Base-by-base conservation (phyloP, 148 eudicot species). In the Camellia sinensis region DNA sequence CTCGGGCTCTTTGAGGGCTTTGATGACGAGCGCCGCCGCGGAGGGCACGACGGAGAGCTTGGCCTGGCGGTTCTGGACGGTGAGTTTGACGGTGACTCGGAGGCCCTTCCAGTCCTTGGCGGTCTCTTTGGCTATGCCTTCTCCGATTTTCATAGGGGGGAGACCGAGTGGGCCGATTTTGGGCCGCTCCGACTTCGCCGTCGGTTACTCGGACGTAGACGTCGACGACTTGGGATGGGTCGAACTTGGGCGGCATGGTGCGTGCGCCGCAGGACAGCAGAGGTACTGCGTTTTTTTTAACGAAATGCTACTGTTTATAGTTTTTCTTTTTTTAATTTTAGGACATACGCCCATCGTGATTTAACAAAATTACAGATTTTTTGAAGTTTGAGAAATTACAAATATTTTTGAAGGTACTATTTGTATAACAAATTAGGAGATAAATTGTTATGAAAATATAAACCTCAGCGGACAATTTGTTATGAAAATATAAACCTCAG, bases 41-140 rank as follows among this genome's bases (percentile, higher is more conserved):
- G 81, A 79, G 19, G 81, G 81, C 46, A 79, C 80, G 48, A 78
- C 80, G 48, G 74, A 78, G 64, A 78, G 74, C 48, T 78, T 78
- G 12, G 74, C 74, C 65, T 78, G 74, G 50, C 73, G 73, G 50
- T 67, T 67, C 67, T 76, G 79, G 53, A 76, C 79, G 79, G 80
- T 77, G 41, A 77, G 80, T 72, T 77, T 77, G 19, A 79, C 81
- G 50, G 81, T 79, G 67, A 79, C 81, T 5, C 81, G 81, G 37
- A 79, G 66, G 22, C 81, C 81, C 67, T 79, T 79, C 81, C 81
- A 71, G 67, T 79, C 81, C 81, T 79, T 79, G 3, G 81, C 80
- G 13, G 80, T 78, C 65, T 78, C 80, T 6, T 78, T 78, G 15
- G 80, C 80, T 3, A 78, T 78, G 74, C 68, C 80, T 67, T 78